phyloP scores from a whole-genome alignment of 176 grass and related monocot species.

The Panicum miliaceum region DNA sequence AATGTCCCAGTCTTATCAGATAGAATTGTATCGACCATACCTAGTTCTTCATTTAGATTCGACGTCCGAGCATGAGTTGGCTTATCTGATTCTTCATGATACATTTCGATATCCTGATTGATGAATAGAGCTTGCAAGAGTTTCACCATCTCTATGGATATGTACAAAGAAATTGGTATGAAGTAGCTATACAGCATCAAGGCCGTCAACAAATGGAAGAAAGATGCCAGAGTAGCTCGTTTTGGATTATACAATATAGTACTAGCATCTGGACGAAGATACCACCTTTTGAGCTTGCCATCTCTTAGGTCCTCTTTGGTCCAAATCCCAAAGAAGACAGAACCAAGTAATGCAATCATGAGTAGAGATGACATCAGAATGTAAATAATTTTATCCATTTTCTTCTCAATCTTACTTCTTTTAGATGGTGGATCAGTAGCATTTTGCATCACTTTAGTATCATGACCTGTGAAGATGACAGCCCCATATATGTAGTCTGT shows the following conservation, averaged over 20 bases:
- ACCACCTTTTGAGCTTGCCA: constrained; percentile 76
- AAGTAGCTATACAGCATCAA: constrained; percentile 98
- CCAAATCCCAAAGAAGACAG: constrained; percentile 87
- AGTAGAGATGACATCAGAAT: constrained; percentile 72
- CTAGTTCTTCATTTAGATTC: constrained; percentile 94
- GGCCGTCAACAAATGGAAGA: constrained; percentile 91
- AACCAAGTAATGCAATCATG: constrained; percentile 74
- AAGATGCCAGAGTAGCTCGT: constrained; percentile 61
- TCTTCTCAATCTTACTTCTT: constrained; percentile 92
- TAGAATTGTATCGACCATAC: constrained; percentile 97
- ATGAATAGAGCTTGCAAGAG: constrained; percentile 94
- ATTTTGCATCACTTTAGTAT: constrained; percentile 99
- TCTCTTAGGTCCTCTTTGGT: constrained; percentile 78
- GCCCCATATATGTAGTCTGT: constrained; percentile 91
- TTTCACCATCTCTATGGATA: constrained; percentile 99
- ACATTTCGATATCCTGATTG: constrained; percentile 90
- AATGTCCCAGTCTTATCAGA: constrained; percentile 98
- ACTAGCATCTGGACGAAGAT: constrained; percentile 76
- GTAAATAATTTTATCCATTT: constrained; percentile 95
- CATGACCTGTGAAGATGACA: constrained; percentile 93
- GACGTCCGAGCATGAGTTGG: constrained; percentile 91
- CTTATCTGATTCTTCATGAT: constrained; percentile 91
- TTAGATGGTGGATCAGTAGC: constrained; percentile 90
- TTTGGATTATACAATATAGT: constrained; percentile 75
- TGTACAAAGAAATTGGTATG: constrained; percentile 97